phyloP scores from a whole-genome alignment of 208 protist genomes.

The Trypanosoma brucei region DNA sequence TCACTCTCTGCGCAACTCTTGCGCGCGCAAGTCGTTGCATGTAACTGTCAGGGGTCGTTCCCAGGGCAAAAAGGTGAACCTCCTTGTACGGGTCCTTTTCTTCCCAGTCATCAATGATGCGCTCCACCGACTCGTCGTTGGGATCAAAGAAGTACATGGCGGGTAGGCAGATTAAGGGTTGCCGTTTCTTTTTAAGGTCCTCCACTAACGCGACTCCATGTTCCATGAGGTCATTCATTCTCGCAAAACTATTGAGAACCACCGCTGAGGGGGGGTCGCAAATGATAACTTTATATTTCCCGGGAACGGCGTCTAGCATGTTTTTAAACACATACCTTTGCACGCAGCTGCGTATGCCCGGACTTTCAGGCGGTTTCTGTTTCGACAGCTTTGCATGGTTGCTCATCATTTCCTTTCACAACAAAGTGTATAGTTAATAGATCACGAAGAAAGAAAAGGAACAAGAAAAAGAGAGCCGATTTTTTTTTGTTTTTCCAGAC shows the following conservation, averaged over 20 bases:
- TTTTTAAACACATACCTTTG: constrained; percentile 41
- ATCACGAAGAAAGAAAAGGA: too few relatives aligned
- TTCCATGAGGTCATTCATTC: constrained; percentile 77
- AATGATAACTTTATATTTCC: constrained; percentile 63
- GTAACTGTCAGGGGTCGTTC: constrained; percentile 27
- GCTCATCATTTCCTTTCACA: background rate
- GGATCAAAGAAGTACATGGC: constrained; percentile 70
- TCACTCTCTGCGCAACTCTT: constrained; percentile 34
- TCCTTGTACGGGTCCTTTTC: constrained; percentile 54
- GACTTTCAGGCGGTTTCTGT: background rate
- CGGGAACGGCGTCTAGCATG: constrained; percentile 59
- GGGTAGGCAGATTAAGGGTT: constrained; percentile 61
- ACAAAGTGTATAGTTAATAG: background rate
- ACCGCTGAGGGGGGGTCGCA: constrained; percentile 51
- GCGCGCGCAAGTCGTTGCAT: constrained; percentile 46
- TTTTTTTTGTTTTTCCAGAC: too few relatives aligned
- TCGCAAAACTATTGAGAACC: constrained; percentile 54
- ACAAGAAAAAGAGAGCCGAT: too few relatives aligned
- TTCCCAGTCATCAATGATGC: constrained; percentile 64
- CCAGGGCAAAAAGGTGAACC: constrained; percentile 72
- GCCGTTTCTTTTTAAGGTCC: constrained; percentile 46
- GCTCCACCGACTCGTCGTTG: constrained; percentile 37
- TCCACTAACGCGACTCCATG: constrained; percentile 76
- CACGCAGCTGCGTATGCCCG: constrained; percentile 54
- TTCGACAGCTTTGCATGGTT: background rate